phyloP scores from a whole-genome alignment of 2,329 filamentous ascomycete genomes.

The Hypoxylon sp. region DNA sequence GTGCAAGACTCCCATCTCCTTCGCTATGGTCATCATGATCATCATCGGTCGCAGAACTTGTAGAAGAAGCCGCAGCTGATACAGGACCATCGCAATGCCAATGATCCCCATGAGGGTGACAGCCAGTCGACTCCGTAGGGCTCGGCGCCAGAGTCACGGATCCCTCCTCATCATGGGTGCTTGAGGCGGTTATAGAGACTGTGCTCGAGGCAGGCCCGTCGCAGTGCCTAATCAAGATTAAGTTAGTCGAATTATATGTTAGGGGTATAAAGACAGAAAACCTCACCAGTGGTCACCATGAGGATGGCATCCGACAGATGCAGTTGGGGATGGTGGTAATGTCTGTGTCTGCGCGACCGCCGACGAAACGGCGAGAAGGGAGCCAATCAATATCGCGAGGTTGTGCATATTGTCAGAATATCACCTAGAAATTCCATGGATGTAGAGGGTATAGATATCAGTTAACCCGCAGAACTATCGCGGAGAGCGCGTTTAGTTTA shows the following conservation, averaged over 20 bases:
- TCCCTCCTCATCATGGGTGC: slow-evolving; percentile 22
- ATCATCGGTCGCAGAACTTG: slow-evolving; percentile 16
- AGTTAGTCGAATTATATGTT: neutral
- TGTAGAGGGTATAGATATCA: neutral
- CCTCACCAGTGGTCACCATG: slow-evolving; percentile 59
- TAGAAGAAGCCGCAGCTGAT: slow-evolving; percentile 22
- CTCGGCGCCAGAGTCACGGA: slow-evolving; percentile 15
- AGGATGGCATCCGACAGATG: slow-evolving; percentile 56
- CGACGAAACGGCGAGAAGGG: slow-evolving; percentile 34
- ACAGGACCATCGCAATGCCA: slow-evolving; percentile 31
- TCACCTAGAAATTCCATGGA: neutral
- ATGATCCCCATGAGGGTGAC: neutral
- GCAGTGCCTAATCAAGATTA: slow-evolving; percentile 29
- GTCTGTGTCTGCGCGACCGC: slow-evolving; percentile 36
- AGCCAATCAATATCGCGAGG: slow-evolving; percentile 17
- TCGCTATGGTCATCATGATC: slow-evolving; percentile 30
- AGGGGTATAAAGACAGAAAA: no score
- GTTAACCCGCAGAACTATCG: neutral
- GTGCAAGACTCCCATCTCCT: slow-evolving; percentile 49
- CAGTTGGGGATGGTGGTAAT: slow-evolving; percentile 43
- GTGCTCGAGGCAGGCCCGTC: slow-evolving; percentile 33
- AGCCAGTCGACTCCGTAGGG: slow-evolving; percentile 36
- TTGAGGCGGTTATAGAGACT: neutral
- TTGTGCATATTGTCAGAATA: slow-evolving; percentile 36
- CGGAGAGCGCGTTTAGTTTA: neutral